Conservation (phyloP, 2,329 filamentous ascomycete species). For the Penicillium sp. region DNA sequence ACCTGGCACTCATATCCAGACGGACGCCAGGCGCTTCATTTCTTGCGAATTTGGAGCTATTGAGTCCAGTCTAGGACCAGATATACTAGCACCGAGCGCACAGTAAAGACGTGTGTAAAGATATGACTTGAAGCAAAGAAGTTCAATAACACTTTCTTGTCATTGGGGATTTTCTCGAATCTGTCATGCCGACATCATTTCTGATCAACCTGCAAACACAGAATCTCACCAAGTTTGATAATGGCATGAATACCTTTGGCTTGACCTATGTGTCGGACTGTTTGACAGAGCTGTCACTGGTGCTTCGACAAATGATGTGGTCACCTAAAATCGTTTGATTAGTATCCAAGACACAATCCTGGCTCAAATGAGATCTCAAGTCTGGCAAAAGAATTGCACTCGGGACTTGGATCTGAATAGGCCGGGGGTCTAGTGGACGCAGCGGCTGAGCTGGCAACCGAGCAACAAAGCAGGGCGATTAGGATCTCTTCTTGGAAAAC, state of each 20-base stretch:
- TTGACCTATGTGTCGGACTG: neutral
- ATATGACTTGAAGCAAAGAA: too few relatives aligned
- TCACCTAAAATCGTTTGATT: neutral
- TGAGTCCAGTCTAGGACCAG: neutral
- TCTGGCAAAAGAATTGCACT: conserved; percentile 2
- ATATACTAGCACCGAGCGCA: neutral
- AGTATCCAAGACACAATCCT: conserved; percentile 3
- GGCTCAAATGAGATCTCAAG: conserved; percentile 1
- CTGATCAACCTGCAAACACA: conserved; percentile 4
- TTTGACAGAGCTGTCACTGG: conserved; percentile 2
- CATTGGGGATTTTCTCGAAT: conserved; percentile 7
- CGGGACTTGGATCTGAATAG: neutral
- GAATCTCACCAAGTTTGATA: neutral
- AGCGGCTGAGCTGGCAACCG: neutral
- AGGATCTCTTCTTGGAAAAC: conserved; percentile 2
- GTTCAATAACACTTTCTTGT: conserved; percentile 8
- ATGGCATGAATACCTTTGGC: conserved; percentile 2
- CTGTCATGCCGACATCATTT: conserved; percentile 10
- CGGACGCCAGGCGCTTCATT: neutral
- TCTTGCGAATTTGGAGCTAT: conserved; percentile 1
- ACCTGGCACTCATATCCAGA: neutral
- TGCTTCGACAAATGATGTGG: neutral
- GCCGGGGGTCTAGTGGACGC: neutral
- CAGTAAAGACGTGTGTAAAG: neutral
- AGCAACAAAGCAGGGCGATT: neutral